Evolutionary conservation across 2,329 filamentous ascomycete species (phyloP).

Genomic region (Leptographium wingfieldii): DNA sequence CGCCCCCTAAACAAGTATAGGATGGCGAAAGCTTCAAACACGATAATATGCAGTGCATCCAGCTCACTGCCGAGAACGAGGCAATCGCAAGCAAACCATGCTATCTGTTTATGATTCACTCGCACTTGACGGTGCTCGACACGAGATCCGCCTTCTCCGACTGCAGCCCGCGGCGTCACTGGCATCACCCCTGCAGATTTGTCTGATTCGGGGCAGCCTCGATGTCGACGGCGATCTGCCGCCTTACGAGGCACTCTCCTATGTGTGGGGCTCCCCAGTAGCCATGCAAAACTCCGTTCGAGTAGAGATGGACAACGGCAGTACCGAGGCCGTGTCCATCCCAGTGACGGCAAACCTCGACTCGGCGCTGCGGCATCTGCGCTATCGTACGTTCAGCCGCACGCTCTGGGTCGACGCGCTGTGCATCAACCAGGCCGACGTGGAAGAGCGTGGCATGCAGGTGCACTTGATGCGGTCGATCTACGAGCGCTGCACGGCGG

Average conservation of each 20-base stretch:
- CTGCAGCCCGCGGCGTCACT: constrained; percentile 4
- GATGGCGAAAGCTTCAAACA: background rate
- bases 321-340: background rate
- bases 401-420: constrained; percentile 13
- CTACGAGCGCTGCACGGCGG: constrained; percentile 5
- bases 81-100: background rate
- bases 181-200: background rate
- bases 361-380: constrained; percentile 7
- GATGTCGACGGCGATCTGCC: constrained; percentile 2
- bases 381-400: background rate
- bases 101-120: background rate
- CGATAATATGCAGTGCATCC: background rate
- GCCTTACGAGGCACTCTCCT: constrained; percentile 11
- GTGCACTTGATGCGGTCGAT: constrained; percentile 9
- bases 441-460: constrained; percentile 7
- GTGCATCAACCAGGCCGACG: constrained; percentile 12
- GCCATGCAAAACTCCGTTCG: background rate
- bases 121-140: background rate
- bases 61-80: background rate
- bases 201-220: constrained; percentile 2
- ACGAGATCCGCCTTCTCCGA: constrained; percentile 9
- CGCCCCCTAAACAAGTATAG: background rate
- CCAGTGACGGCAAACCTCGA: constrained; percentile 7
- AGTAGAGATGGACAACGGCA: background rate
- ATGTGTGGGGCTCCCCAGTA: constrained; percentile 7